Base-by-base conservation (phyloP, 768 basidiomycete species). In the Amanita molliuscula region DNA sequence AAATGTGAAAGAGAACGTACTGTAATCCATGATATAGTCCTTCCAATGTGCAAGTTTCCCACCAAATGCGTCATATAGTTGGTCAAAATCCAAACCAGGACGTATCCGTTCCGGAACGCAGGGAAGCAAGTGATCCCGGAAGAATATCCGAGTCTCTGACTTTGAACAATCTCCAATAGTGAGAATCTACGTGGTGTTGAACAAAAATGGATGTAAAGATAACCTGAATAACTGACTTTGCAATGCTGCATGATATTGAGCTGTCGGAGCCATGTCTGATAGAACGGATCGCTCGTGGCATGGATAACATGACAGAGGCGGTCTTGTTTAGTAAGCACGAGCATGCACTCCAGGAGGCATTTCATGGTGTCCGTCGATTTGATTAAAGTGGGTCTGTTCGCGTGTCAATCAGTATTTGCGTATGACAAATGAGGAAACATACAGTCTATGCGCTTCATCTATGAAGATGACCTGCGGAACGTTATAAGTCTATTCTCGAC, bases 371-470 rank as follows among this genome's bases (percentile, higher is more conserved):
- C 86, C 3, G 74, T 72, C 0, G 85, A 88, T 55, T 85, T 81
- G 36, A 90, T 85, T 37, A 90, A 69, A 4, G 80, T 74, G 0
- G 86, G 86, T 42, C 81, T 90, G 58, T 21, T 21, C 37, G 41
- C 44, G 9, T n/a, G 48, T 29, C 49, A 38, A 47, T 45, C 20
- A 41, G 45, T 33, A 26, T 5, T 16, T 16, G 5, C 3, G 6
- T 31, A n/a, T 23, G 10, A 20, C 20, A 44, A 31, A 36, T 26
- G 10, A 23, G 16, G 6, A 11, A 26, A 55, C 80, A 31, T 61
- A 88, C 82, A 90, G 65, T 62, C 84, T 87, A 60, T 92, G 89
- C 1, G 88, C 86, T 61, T 92, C 89, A 54, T 92, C 89, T 53
- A 92, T 78, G 61, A 91, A 85, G 51, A 91, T 74, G 10, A 76